Base-by-base conservation (phyloP, 495 filamentous ascomycete species). In the Acidiella bohemica region DNA sequence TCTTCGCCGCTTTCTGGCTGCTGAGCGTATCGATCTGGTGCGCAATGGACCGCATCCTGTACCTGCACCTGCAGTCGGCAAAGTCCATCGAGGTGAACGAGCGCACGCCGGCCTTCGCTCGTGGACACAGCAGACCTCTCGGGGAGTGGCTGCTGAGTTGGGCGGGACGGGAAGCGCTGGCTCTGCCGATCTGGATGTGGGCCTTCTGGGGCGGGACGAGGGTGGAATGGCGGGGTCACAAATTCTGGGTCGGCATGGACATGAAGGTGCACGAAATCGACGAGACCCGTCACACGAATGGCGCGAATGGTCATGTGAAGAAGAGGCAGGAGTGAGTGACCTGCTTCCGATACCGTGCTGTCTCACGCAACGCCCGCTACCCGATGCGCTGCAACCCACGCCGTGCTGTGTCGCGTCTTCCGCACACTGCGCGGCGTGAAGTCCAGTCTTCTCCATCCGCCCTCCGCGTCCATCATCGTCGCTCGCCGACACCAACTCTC, bases 101-200 rank as follows among this genome's bases (percentile, higher is more conserved):
- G 32, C 50, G 83, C 44, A 84, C 83, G 0, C 84, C 86, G 0
- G 42, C 56, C 5, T 93, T 93, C 50, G 78, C 81, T 7, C 64
- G 63, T 18, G 46, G 46, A 5, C 36, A 19, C 30, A 36, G 51
- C 31, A 53, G 53, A 5, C 59, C 67, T 0, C 80, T 90, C 45
- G 42, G 58, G 4, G 67, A 79, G 48, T 96, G 86, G 85, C 51
- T 87, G 1, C 47, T 68, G 1, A 81, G 84, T 1, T 99, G 92
- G 92, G 49, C 93, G 0, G 87, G 82, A 0, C 67, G 90, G 16
- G 90, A 99, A 55, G 26, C 70, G 0, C 62, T 93, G 6, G 87
- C 92, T 0, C 64, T 88, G 20, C 84, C 84, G 4, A 81, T 99
- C 35, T 96, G 90, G 90, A 34, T 64, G 3, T 80, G 77, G 74